A percentile compares a stretch with the other conserved stretches of the same genome.
Evolutionary conservation across 345 rosid genomes (phyloP).

Genomic region (Corchorus olitorius): DNA sequence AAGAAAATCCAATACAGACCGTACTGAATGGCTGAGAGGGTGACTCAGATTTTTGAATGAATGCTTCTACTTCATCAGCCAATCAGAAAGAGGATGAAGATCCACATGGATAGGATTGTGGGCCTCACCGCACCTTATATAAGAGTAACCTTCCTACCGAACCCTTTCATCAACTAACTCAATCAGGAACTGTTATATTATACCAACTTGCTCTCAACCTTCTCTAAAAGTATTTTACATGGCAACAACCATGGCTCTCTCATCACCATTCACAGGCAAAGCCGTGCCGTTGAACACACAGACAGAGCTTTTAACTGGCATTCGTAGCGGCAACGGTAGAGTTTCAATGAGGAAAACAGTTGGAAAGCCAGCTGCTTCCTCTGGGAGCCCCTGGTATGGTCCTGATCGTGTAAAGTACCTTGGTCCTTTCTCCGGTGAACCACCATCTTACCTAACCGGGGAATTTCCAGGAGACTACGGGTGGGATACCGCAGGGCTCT

Average conservation of each 20-base stretch:
- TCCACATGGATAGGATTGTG: slow-evolving; percentile 35
- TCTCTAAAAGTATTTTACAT: not conserved
- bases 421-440: slow-evolving; percentile 48
- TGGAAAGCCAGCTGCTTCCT: slow-evolving; percentile 41
- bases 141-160: not conserved
- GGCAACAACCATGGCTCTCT: slow-evolving; percentile 30
- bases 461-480: slow-evolving; percentile 58
- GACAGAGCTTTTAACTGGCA: slow-evolving; percentile 14
- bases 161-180: not conserved
- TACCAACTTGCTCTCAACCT: not conserved
- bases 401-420: slow-evolving; percentile 48
- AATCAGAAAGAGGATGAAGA: slow-evolving; percentile 25
- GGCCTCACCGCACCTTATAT: slow-evolving; percentile 28
- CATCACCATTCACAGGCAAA: slow-evolving; percentile 37
- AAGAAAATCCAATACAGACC: slow-evolving; percentile 12
- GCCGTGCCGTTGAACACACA: slow-evolving; percentile 23
- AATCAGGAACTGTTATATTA: not conserved
- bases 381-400: slow-evolving; percentile 55
- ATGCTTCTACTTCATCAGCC: slow-evolving; percentile 17
- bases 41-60: slow-evolving; percentile 7
- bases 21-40: slow-evolving; percentile 3
- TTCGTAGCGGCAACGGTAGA: slow-evolving; percentile 20
- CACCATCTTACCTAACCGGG: slow-evolving; percentile 51
- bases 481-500: slow-evolving; percentile 59
- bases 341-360: slow-evolving; percentile 33